phyloP scores from a whole-genome alignment of 164 flowering plant species.

The Taxillus chinensis region DNA sequence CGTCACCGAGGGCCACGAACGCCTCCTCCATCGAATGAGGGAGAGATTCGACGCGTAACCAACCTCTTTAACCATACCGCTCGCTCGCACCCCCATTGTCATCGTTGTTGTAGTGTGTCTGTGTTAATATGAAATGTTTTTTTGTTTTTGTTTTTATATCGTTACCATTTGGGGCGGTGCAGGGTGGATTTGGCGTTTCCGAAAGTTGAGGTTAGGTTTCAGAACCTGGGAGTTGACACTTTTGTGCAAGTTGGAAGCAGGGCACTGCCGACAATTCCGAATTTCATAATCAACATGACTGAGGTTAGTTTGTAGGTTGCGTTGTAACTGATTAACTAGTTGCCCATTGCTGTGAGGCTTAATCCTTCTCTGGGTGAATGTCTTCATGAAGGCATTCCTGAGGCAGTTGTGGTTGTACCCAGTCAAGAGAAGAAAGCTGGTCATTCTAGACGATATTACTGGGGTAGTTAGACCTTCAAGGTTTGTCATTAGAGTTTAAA shows the following conservation, averaged over 20 bases:
- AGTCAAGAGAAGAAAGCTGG: conserved; percentile 45
- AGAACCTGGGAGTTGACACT: conserved; percentile 62
- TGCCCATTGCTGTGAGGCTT: background rate
- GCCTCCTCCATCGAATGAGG: conserved; percentile 56
- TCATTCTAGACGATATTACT: conserved; percentile 61
- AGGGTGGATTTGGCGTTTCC: conserved; percentile 88
- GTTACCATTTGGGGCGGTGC: conserved; percentile 8
- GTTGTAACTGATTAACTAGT: background rate
- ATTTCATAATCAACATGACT: conserved; percentile 67
- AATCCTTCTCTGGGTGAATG: background rate
- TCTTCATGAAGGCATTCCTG: conserved; percentile 46
- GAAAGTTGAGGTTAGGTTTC: conserved; percentile 79
- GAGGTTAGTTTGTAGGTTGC: conserved; percentile 42
- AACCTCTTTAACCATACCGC: background rate
- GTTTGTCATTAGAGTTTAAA: conserved; percentile 18
- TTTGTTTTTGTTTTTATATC: no score
- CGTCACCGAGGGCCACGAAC: conserved; percentile 52
- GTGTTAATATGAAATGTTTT: background rate
- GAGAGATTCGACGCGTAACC: conserved; percentile 71
- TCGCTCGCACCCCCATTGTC: no score
- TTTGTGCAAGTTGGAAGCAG: conserved; percentile 80
- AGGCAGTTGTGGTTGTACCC: conserved; percentile 51
- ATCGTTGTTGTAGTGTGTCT: no score
- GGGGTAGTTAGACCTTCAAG: conserved; percentile 90
- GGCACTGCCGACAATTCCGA: conserved; percentile 92